Percentiles rank a stretch among this genome's conserved stretches.
These are phyloP conservation scores for Cladophialophora psammophila DNA, from an alignment of 2,329 filamentous ascomycete species.

Conservation along the genomic window DNA sequence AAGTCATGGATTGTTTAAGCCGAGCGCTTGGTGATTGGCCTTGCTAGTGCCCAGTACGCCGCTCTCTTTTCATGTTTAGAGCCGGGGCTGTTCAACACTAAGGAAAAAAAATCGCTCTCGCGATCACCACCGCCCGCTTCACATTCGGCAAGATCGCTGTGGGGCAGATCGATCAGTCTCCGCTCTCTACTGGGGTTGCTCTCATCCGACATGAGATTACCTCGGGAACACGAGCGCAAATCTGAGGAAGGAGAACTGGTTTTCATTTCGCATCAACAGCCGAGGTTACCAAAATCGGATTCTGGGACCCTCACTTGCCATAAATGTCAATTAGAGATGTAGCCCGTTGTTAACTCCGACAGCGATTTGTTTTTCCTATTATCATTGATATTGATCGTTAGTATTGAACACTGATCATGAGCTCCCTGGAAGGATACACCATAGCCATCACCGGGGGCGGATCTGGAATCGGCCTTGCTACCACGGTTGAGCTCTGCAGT, in stretches of 20 bases:
- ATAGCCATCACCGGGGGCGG: slow-evolving; percentile 13
- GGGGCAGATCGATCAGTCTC: not conserved
- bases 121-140: not conserved
- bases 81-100: not conserved
- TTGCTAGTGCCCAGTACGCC: too few species aligned
- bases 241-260: not conserved
- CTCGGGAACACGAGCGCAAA: not conserved
- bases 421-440: not conserved
- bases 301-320: not conserved
- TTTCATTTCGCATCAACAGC: not conserved
- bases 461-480: slow-evolving; percentile 13
- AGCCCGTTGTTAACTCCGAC: not conserved
- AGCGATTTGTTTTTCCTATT: not conserved
- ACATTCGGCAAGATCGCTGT: not conserved
- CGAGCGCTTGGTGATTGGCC: too few species aligned
- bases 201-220: not conserved
- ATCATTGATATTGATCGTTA: not conserved
- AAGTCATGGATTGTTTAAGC: too few species aligned
- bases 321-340: not conserved
- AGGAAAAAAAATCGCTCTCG: not conserved
- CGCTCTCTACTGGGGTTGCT: not conserved
- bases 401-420: not conserved
- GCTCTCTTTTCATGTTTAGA: not conserved
- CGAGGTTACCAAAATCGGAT: not conserved
- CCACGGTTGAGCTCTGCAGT: slow-evolving; percentile 5